Conservation (phyloP, 106 monocot genomes). For the Acorus calamus region DNA sequence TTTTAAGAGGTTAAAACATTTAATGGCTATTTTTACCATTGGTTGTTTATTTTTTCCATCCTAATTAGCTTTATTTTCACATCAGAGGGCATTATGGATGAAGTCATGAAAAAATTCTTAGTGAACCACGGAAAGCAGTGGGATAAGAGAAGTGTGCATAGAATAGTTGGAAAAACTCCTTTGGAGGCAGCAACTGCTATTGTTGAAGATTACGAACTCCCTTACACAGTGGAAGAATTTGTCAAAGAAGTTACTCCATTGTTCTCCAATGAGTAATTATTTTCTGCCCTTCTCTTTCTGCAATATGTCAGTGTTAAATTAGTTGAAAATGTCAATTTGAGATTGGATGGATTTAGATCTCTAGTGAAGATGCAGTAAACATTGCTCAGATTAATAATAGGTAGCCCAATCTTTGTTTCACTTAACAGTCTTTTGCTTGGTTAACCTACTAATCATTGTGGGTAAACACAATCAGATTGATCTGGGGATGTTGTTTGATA, state of each 20-base stretch:
- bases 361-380: no score
- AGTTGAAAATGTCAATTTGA: no score
- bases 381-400: no score
- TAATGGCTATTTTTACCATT: neutral
- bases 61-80: neutral
- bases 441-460: no score
- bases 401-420: no score
- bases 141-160: slow-evolving; percentile 46
- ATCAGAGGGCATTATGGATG: slow-evolving; percentile 72
- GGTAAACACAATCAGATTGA: no score
- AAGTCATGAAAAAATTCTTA: slow-evolving; percentile 53
- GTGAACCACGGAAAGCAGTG: slow-evolving; percentile 69
- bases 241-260: slow-evolving; percentile 50
- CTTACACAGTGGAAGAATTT: slow-evolving; percentile 63
- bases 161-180: slow-evolving; percentile 75
- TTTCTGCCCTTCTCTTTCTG: no score
- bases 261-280: slow-evolving; percentile 16
- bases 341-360: no score
- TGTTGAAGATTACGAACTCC: slow-evolving; percentile 71
- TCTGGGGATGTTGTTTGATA: no score
- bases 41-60: neutral
- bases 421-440: no score
- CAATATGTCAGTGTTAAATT: no score
- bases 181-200: slow-evolving; percentile 54
- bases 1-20: neutral